Evolutionary conservation across 2,329 filamentous ascomycete species (phyloP).

Genomic region (Acrocalymma vagum): DNA sequence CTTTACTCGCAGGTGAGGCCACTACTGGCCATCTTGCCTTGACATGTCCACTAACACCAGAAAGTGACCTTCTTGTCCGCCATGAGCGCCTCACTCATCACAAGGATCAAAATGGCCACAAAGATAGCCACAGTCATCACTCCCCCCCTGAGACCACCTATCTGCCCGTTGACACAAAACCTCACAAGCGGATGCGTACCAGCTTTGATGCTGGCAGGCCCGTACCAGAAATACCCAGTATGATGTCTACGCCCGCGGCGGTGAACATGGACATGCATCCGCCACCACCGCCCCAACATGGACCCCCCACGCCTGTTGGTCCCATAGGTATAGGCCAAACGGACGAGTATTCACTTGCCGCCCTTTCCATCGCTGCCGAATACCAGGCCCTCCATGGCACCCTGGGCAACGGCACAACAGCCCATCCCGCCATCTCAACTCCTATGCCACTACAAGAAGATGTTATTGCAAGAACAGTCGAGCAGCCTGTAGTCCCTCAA

Average conservation of each 20-base stretch:
- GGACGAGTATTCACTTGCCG: conserved; percentile 46
- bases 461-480: conserved; percentile 19
- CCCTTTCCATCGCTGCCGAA: conserved; percentile 52
- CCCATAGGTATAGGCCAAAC: conserved; percentile 26
- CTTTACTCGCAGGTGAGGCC: conserved; percentile 51
- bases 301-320: conserved; percentile 21
- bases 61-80: conserved; percentile 51
- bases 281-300: conserved; percentile 24
- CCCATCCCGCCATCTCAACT: conserved; percentile 18
- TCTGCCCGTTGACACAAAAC: conserved; percentile 23
- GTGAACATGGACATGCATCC: conserved; percentile 27
- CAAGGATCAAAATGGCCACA: conserved; percentile 27
- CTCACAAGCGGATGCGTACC: conserved; percentile 35
- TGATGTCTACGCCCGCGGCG: conserved; percentile 31
- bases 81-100: conserved; percentile 51
- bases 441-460: conserved; percentile 21
- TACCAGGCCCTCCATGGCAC: conserved; percentile 48
- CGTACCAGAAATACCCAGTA: conserved; percentile 36
- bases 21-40: background rate
- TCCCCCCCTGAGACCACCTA: conserved; percentile 13
- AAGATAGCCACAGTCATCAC: conserved; percentile 14
- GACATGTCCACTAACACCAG: conserved; percentile 12
- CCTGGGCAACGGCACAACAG: conserved; percentile 21
- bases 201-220: conserved; percentile 32
- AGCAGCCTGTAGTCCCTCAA: conserved; percentile 13